A percentile compares a stretch with the other conserved stretches of the same genome.
These are phyloP conservation scores for Irpex sp. DNA, from an alignment of 1,284 basidiomycete genomes.

Conservation along the genomic window DNA sequence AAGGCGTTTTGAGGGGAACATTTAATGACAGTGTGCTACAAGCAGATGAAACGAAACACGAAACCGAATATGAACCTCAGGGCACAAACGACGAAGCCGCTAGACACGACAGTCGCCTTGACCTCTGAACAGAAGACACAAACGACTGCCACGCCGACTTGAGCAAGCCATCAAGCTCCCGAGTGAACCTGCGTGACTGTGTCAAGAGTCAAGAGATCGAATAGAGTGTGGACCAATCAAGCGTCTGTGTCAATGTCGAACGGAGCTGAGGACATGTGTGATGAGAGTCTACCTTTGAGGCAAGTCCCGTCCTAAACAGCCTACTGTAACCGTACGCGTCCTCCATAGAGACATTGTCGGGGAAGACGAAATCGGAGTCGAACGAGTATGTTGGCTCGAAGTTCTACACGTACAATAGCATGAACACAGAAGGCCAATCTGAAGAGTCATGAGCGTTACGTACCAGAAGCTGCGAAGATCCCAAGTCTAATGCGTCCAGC, in stretches of 20 bases:
- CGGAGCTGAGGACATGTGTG: not conserved
- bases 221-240: not conserved
- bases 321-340: conserved; percentile 6
- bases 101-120: not conserved
- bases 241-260: not conserved
- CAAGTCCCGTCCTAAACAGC: conserved; percentile 8
- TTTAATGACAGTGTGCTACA: no score
- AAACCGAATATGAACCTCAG: no score
- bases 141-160: not conserved
- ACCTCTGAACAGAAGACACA: not conserved
- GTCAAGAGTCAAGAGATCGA: not conserved
- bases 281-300: not conserved
- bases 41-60: no score
- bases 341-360: not conserved
- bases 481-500: not conserved
- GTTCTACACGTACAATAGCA: not conserved
- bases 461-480: not conserved
- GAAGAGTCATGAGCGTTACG: not conserved
- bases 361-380: conserved; percentile 6
- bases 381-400: conserved; percentile 4
- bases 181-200: conserved; percentile 3
- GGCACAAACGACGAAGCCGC: no score
- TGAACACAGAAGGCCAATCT: not conserved
- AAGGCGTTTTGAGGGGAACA: no score
- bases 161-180: not conserved